Evolutionary conservation across 2,329 filamentous ascomycete genomes (phyloP).

Genomic region (Blastomyces silverae): DNA sequence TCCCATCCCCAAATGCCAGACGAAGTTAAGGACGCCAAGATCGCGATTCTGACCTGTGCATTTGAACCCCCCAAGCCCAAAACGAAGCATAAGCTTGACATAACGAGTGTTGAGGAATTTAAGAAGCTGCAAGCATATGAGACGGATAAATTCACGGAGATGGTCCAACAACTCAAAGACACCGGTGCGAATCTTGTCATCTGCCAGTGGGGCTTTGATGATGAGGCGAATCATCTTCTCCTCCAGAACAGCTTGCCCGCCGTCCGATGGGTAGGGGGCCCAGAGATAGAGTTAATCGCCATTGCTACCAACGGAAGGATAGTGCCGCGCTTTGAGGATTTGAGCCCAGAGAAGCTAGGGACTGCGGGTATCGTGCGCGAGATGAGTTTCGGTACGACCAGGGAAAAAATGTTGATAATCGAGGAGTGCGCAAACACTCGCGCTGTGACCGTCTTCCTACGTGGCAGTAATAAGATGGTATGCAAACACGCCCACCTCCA

Average conservation of each 20-base stretch:
- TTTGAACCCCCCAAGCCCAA: constrained; percentile 99
- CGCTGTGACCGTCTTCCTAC: constrained; percentile 91
- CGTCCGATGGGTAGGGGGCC: constrained; percentile 95
- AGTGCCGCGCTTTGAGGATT: constrained; percentile 92
- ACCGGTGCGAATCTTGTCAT: constrained; percentile 96
- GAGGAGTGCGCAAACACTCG: constrained; percentile 98
- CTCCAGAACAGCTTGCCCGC: constrained; percentile 94
- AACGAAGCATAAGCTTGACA: constrained; percentile 99
- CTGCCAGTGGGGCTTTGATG: constrained; percentile 99
- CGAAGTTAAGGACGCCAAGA: constrained; percentile 89
- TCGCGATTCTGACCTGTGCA: constrained; percentile 94
- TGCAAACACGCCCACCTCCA: constrained; percentile 27
- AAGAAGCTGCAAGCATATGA: constrained; percentile 97
- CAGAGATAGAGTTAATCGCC: constrained; percentile 96
- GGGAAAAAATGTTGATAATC: constrained; percentile 99
- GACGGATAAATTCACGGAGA: constrained; percentile 91
- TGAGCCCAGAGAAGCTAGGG: constrained; percentile 85
- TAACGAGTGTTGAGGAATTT: constrained; percentile 94
- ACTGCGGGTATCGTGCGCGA: constrained; percentile 83
- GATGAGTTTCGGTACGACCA: constrained; percentile 93
- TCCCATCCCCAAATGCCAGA: constrained; percentile 98
- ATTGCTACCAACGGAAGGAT: constrained; percentile 98
- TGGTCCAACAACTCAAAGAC: constrained; percentile 97
- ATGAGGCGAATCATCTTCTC: constrained; percentile 95
- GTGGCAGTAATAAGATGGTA: constrained; percentile 99